phyloP scores from a whole-genome alignment of 148 eudicot genomes.

The Rhododendron ovatum region DNA sequence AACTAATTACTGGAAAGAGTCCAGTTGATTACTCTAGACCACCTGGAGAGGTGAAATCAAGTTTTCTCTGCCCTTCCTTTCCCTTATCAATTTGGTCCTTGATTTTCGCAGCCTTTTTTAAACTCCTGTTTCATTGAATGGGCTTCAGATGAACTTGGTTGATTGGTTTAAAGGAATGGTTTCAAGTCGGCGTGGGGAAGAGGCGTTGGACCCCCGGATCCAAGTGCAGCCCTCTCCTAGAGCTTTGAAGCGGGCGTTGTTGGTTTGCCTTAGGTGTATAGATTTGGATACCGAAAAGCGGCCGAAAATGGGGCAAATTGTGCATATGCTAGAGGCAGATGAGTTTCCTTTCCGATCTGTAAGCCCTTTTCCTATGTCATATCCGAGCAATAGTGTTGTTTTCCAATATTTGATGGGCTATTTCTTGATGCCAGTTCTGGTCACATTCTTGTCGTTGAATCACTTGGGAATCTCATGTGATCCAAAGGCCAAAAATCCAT shows the following conservation, averaged over 20 bases:
- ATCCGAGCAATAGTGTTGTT: not conserved
- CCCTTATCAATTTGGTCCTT: not conserved
- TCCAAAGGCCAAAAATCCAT: not conserved
- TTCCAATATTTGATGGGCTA: not conserved
- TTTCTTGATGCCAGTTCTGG: not conserved
- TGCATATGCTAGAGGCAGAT: constrained; percentile 97
- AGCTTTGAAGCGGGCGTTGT: constrained; percentile 66
- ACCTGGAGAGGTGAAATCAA: constrained; percentile 69
- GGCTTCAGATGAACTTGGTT: constrained; percentile 83
- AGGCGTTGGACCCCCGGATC: constrained; percentile 60
- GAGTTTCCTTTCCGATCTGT: constrained; percentile 82
- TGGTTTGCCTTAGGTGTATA: constrained; percentile 91
- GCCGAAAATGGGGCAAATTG: constrained; percentile 97
- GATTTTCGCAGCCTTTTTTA: not conserved
- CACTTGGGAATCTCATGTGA: not conserved
- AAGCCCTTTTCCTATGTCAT: constrained; percentile 24
- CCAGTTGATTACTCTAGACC: constrained; percentile 95
- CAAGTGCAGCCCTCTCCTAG: constrained; percentile 61
- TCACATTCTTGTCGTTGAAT: not conserved
- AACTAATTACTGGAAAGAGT: constrained; percentile 75
- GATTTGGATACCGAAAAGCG: constrained; percentile 79
- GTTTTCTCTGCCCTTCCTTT: not conserved
- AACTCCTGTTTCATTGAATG: not conserved
- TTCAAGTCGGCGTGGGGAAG: constrained; percentile 77
- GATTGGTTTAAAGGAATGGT: constrained; percentile 98